Evolutionary conservation across 306 rosid species (phyloP), one percentile per base, ranked within the genome.

Genomic region (Cucurbita ficifolia): DNA sequence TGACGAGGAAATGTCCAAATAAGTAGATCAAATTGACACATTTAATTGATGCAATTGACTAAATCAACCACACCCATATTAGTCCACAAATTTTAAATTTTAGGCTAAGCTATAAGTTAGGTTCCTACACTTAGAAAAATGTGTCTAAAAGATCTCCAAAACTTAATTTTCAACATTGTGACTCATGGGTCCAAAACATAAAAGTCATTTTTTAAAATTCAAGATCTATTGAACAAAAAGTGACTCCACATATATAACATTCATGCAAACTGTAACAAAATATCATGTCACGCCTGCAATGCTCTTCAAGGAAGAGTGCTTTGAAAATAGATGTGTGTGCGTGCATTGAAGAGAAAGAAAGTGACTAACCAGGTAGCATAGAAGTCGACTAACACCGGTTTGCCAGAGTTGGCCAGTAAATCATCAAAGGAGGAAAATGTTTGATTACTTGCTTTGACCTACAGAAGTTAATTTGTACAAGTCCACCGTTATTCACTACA

Each of bases 321-420:
- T 55, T 38, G 39, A 55, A 52, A 21, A 39, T 43, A 10, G 8
- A 22, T 62, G 56, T 19, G 56, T 54, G 70, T 22, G 18, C 16
- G 48, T 35, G 56, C 16, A 49, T 24, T 62, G 8, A 46, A 35
- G 69, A 46, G 35, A 53, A 72, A 43, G 65, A 69, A 48, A 75
- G 62, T 12, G 19, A 39, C 79, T 79, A 74, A 90, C 98, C 98
- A 94, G 76, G 98, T 90, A 5, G 98, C 98, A 79, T 94, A 94
- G 83, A 94, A 94, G 88, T 94, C 98, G 68, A 94, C 97, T 77
- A 94, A 72, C 7, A 94, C 92, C 45, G 97, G 97, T 71, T 83
- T 94, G 12, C 86, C 96, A 35, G 94, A 75, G 73, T 85, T 86
- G 19, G 81, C 80, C 77, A 94, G 83, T 84, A 94, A 84, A 72